A percentile compares a stretch with the other conserved stretches of the same genome.
Conservation (phyloP, 2,329 filamentous ascomycete genomes). For the Sclerotinia trifoliorum region DNA sequence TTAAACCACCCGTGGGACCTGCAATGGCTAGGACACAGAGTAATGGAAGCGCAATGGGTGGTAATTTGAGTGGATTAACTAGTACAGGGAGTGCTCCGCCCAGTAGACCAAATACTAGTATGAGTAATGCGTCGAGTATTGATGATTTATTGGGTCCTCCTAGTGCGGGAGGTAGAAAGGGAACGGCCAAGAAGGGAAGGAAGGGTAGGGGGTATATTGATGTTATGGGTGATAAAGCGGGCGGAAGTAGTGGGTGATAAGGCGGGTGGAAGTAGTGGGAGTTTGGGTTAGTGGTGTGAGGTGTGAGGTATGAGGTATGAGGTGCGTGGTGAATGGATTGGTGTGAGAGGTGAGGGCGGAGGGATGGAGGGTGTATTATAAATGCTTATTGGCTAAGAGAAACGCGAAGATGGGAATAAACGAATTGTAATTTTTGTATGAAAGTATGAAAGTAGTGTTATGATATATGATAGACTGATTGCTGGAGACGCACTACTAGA, state of each 20-base stretch:
- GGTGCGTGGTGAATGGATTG: background rate
- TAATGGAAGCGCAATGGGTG: slow-evolving; percentile 5
- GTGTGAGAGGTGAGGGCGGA: background rate
- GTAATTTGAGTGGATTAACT: slow-evolving; percentile 1
- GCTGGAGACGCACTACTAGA: background rate
- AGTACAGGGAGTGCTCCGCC: slow-evolving; percentile 35
- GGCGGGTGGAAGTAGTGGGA: slow-evolving; percentile 8
- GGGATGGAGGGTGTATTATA: slow-evolving; percentile 8
- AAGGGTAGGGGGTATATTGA: slow-evolving; percentile 89
- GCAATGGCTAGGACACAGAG: slow-evolving; percentile 10
- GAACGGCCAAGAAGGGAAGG: slow-evolving; percentile 65
- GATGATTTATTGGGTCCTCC: slow-evolving; percentile 84
- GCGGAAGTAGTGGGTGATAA: slow-evolving; percentile 51
- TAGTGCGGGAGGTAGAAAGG: slow-evolving; percentile 62
- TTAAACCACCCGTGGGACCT: slow-evolving; percentile 7
- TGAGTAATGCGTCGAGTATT: slow-evolving; percentile 91
- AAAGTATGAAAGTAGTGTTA: background rate
- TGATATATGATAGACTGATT: slow-evolving; percentile 1
- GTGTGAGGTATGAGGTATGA: background rate
- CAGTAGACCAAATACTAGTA: slow-evolving; percentile 71
- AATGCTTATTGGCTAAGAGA: background rate
- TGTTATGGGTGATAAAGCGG: slow-evolving; percentile 66
- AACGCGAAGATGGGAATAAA: background rate
- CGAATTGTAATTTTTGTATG: background rate
- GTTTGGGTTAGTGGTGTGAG: background rate